phyloP scores from a whole-genome alignment of 75 land plant genomes.

The Azolla pinnata region DNA sequence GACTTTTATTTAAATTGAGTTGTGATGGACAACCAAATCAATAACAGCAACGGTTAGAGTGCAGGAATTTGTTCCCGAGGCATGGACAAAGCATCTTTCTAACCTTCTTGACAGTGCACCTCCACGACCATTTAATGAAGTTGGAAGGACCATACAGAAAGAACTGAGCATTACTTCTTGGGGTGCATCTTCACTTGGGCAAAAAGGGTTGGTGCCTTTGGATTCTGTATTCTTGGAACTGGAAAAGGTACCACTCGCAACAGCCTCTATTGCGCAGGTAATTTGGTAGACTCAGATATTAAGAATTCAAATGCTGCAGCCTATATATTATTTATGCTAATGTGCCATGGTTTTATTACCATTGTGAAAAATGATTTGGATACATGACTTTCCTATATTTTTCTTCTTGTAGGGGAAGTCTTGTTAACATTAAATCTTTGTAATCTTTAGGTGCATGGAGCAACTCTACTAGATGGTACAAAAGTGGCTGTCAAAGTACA shows the following conservation, averaged over 20 bases:
- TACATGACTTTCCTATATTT: too few species aligned
- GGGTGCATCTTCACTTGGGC: neutral
- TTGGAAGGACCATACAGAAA: slow-evolving; percentile 19
- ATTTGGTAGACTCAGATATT: too few species aligned
- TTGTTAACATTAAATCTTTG: too few species aligned
- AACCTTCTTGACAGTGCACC: slow-evolving; percentile 35
- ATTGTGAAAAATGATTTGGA: too few species aligned
- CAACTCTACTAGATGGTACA: slow-evolving; percentile 19
- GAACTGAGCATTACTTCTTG: slow-evolving; percentile 21
- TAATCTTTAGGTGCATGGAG: slow-evolving; percentile 31
- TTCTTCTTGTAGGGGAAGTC: too few species aligned
- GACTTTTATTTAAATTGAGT: too few species aligned
- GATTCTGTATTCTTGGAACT: slow-evolving; percentile 26
- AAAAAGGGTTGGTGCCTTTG: slow-evolving; percentile 13
- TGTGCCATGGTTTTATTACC: too few species aligned
- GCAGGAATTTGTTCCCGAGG: slow-evolving; percentile 40
- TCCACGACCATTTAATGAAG: slow-evolving; percentile 31
- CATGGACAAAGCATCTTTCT: slow-evolving; percentile 34
- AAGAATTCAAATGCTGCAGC: neutral
- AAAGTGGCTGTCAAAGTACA: slow-evolving; percentile 36
- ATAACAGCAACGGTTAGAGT: too few species aligned
- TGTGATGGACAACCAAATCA: too few species aligned
- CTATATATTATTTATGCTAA: neutral
- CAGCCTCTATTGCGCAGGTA: slow-evolving; percentile 46
- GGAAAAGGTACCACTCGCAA: slow-evolving; percentile 27